Percentiles rank a stretch among this genome's conserved stretches.
Evolutionary conservation across 164 flowering plant genomes (phyloP).

Genomic region (Vitis amurensis): DNA sequence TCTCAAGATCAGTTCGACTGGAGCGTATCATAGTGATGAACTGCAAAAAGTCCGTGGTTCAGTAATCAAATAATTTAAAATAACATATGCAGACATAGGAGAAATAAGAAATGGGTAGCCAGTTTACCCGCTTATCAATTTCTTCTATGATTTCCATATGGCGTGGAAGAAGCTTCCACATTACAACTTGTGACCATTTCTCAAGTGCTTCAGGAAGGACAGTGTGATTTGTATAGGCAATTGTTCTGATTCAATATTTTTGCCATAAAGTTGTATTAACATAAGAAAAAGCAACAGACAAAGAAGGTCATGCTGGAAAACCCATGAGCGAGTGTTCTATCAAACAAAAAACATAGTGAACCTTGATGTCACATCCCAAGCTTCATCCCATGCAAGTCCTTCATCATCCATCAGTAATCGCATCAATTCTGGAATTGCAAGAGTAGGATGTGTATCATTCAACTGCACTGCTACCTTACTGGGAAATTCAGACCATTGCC

Average conservation of each 20-base stretch:
- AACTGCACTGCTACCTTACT: conserved; percentile 91
- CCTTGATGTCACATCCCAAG: conserved; percentile 92
- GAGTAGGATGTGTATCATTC: conserved; percentile 98
- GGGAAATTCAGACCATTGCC: conserved; percentile 87
- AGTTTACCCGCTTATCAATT: conserved; percentile 78
- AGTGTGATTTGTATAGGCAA: conserved; percentile 98
- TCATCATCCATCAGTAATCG: conserved; percentile 89
- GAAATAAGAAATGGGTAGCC: not conserved
- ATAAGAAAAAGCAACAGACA: not conserved
- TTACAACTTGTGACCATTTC: conserved; percentile 93
- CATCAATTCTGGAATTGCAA: conserved; percentile 97
- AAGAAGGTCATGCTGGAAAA: not conserved
- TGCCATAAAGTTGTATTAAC: not conserved
- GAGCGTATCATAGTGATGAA: conserved; percentile 58
- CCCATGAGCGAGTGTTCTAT: not conserved
- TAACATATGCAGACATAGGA: not conserved
- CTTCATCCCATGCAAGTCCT: conserved; percentile 99
- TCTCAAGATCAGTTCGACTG: conserved; percentile 62
- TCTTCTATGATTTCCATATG: conserved; percentile 96
- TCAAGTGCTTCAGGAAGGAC: conserved; percentile 99
- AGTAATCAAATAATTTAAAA: not conserved
- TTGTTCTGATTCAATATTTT: conserved; percentile 56
- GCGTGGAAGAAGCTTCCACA: conserved; percentile 98
- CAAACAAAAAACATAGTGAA: conserved; percentile 14
- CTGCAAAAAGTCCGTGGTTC: conserved; percentile 41